Conservation (phyloP, 306 rosid genomes). For the Styphnolobium japonicum region DNA sequence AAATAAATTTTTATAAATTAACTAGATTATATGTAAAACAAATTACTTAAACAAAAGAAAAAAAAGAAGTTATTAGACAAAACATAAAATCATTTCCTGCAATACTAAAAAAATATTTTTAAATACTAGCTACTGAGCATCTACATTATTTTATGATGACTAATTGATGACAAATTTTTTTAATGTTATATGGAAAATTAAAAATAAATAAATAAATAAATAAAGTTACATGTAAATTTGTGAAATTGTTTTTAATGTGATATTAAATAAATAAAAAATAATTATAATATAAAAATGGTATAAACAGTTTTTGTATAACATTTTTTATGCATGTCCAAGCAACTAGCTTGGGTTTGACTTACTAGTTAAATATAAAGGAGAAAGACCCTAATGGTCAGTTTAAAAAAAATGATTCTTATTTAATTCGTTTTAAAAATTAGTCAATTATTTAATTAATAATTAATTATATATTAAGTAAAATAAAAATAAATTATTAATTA, state of each 20-base stretch:
- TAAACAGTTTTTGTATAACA: no score
- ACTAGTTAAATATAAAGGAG: neutral
- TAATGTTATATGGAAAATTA: no score
- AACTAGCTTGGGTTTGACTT: neutral
- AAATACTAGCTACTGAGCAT: neutral
- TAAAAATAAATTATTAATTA: no score
- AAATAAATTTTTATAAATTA: neutral
- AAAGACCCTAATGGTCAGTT: no score
- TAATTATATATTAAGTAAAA: no score
- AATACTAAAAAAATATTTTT: neutral
- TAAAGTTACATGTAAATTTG: neutral
- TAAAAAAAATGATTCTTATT: no score
- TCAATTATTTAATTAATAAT: no score
- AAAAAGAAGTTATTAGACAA: neutral
- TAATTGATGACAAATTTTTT: neutral
- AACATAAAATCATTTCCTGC: neutral
- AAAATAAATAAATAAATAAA: neutral
- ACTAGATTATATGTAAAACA: neutral
- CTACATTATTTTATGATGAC: neutral
- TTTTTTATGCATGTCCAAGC: neutral
- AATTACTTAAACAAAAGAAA: neutral
- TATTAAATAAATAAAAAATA: no score
- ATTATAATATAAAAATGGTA: no score
- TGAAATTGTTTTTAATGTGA: no score
- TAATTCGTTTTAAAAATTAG: no score